Percentiles rank a stretch among this genome's conserved stretches.
Conservation (phyloP, 2,329 filamentous ascomycete species). For the Apiospora aurea region DNA sequence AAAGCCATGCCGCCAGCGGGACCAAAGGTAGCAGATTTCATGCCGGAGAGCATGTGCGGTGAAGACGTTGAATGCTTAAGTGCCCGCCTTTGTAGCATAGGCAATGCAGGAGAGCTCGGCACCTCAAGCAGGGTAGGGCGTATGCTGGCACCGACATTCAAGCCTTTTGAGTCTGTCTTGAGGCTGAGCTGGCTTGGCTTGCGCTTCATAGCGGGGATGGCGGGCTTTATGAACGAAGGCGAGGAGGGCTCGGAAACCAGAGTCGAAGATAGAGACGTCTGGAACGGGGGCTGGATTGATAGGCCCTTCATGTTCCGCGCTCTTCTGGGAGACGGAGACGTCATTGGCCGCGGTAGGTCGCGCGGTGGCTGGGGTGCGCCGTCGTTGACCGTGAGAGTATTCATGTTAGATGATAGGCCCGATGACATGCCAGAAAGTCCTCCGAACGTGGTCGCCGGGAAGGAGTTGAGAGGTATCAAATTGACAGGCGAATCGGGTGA, state of each 20-base stretch:
- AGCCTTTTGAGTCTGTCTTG: conserved; percentile 69
- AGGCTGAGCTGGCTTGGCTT: conserved; percentile 82
- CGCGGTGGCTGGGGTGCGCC: conserved; percentile 51
- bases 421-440: conserved; percentile 40
- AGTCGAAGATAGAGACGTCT: conserved; percentile 53
- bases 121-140: conserved; percentile 59
- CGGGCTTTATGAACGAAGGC: conserved; percentile 81
- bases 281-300: conserved; percentile 73
- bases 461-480: conserved; percentile 73
- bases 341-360: conserved; percentile 65
- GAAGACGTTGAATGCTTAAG: conserved; percentile 73
- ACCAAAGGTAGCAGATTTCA: conserved; percentile 66
- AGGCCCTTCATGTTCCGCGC: conserved; percentile 81
- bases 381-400: conserved; percentile 55
- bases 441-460: conserved; percentile 66
- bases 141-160: conserved; percentile 37
- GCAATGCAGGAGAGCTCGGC: conserved; percentile 53
- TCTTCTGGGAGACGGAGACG: conserved; percentile 73
- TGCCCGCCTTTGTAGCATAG: conserved; percentile 67
- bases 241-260: conserved; percentile 72
- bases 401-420: conserved; percentile 46
- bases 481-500: conserved; percentile 90
- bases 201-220: conserved; percentile 72
- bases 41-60: conserved; percentile 68
- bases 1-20: conserved; percentile 70